These are phyloP conservation scores for Leccinum sublutescens DNA, from an alignment of 768 basidiomycete genomes.

Conservation along the genomic window DNA sequence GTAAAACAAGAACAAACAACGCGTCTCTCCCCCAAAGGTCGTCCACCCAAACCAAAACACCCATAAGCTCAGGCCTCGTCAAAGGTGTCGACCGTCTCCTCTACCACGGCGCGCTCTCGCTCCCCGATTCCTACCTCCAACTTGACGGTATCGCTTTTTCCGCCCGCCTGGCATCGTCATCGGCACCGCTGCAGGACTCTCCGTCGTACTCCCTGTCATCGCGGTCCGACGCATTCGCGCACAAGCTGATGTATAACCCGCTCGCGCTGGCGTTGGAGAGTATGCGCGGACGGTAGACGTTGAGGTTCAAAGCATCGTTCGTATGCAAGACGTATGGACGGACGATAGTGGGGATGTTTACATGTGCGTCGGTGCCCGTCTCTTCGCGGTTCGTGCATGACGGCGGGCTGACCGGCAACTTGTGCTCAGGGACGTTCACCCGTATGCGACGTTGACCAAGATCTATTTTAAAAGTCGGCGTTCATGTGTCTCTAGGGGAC, in stretches of 20 bases:
- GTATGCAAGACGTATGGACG: conserved; percentile 53
- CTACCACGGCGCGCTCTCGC: conserved; percentile 71
- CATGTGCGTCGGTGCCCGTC: conserved; percentile 28
- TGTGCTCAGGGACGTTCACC: conserved; percentile 62
- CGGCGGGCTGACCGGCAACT: neutral
- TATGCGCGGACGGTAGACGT: conserved; percentile 71
- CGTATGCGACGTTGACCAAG: conserved; percentile 54
- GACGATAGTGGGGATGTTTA: conserved; percentile 50
- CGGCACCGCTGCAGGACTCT: neutral
- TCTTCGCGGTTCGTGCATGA: neutral
- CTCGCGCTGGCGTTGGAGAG: conserved; percentile 73
- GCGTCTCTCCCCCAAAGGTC: too few relatives aligned
- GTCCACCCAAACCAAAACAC: neutral
- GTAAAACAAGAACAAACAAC: too few relatives aligned
- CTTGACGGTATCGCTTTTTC: conserved; percentile 76
- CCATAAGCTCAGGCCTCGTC: too few relatives aligned
- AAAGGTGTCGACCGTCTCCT: conserved; percentile 47
- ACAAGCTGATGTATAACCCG: conserved; percentile 59
- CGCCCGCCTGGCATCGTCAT: conserved; percentile 36
- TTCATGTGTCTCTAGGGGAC: conserved; percentile 71
- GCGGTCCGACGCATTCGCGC: conserved; percentile 24
- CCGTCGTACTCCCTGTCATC: neutral
- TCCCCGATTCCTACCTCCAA: conserved; percentile 68
- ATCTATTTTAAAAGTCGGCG: conserved; percentile 73
- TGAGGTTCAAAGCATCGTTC: conserved; percentile 57